Evolutionary conservation across 108 stramenopile genomes (phyloP), one percentile per base, ranked within the genome.

Genomic region (Pinguiococcus pyrenoidosus): DNA sequence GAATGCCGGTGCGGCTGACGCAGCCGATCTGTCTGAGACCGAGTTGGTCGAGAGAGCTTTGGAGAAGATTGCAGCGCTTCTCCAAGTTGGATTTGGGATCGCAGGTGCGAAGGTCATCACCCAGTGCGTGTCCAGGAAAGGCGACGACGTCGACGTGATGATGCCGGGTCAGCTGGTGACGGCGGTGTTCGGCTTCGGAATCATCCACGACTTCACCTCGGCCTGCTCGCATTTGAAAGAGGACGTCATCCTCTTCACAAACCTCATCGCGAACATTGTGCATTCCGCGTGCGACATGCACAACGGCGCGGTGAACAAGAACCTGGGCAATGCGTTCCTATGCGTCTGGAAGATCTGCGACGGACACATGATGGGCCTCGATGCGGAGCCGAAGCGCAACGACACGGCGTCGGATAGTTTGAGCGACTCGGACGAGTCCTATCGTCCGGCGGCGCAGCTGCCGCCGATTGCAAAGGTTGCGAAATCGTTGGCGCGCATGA

Each of bases 231-330:
- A 51, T 25, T 43, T 94, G 20, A 79, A 74, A 29, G 80, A 85
- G 28, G 89, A 94, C 48, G 79, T 89, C 7, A 84, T 87, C 79
- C 83, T 77, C 12, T 73, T 86, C 54, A 80, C 89, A 32, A 94
- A 94, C 66, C 82, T 77, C 47, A 80, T 94, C 28, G 88, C 92
- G 4, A 55, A 64, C 17, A 83, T 94, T 36, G 57, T 94, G 26
- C 92, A 94, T 48, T 71, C 59, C 30, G 79, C 85, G 51, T 82
- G 83, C 3, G 72, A 69, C 34, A 62, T 77, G 30, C 87, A 84
- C 83, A 79, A 77, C 6, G 92, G 92, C 5, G 81, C 81, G 34
- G 84, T 83, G 56, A 94, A 94, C 71, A 88, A 87, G 47, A 94
- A 94, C 62, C 54, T 90, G 34, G 92, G 92, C 23, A 66, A 68